Evolutionary conservation across 805 yeast genomes (phyloP), one percentile per base, ranked within the genome.

Genomic region (Ogataea nonfermentans): DNA sequence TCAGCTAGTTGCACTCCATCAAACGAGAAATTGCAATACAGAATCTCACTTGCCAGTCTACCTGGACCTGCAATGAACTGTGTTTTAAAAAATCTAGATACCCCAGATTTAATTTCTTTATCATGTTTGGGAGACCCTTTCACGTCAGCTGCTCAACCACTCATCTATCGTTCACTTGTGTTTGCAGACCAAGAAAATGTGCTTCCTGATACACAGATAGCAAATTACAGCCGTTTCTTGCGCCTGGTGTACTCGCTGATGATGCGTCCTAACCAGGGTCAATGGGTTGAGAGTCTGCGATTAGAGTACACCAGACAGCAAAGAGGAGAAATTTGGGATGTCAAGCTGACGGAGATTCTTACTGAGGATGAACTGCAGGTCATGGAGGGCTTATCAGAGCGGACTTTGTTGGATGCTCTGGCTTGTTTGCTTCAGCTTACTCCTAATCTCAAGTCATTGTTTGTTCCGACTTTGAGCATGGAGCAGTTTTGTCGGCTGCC

Each of bases 211-310:
- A 44, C 50, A 2, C 8, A 25, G 10, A 32, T 46, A 3, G n/a
- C 43, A 9, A 23, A 24, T 24, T 38, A 32, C 35, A 48, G 43
- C 31, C 41, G 41, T 8, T 37, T 56, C 4, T 28, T 57, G 17
- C 28, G 32, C 2, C 29, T 57, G 31, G 32, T 51, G 4, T 53
- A 55, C 26, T 39, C 51, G 2, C 17, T 53, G 10, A 24, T 57
- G n/a, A 31, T 29, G 9, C 24, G 44, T 26, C 43, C 43, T 2
- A 30, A 25, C 1, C 27, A 41, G 22, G 58, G 51, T 0, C 8
- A 17, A 9, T 24, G 37, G 9, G 33, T 57, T 2, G 27, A 39
- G 24, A 33, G 40, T 0, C 32, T 57, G 17, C 43, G 40, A 9
- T 32, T 57, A 8, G 50, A 51, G n/a, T 51, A 51, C 4, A 24